Evolutionary conservation across 768 basidiomycete genomes (phyloP).

Genomic region (Rhodosporidiobolus odoratus): DNA sequence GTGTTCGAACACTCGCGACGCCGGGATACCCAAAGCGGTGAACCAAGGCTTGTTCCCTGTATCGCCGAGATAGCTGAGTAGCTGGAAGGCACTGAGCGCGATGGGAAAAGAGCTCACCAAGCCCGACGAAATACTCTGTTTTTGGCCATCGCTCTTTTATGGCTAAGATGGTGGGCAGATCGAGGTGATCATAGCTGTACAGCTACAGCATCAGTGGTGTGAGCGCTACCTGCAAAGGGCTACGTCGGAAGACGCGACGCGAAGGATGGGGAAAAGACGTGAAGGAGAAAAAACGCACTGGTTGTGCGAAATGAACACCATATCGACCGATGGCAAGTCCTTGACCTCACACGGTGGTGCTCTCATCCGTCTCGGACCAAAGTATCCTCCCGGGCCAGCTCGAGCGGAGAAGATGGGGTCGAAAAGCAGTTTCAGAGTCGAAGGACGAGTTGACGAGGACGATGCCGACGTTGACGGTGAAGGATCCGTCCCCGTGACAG

Average conservation of each 20-base stretch:
- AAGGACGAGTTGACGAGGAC: background rate
- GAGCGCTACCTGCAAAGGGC: background rate
- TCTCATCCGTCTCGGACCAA: background rate
- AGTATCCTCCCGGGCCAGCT: background rate
- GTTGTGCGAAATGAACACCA: background rate
- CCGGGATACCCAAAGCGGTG: conserved; percentile 43
- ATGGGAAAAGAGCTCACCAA: conserved; percentile 42
- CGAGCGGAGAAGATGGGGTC: background rate
- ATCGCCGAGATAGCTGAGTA: background rate
- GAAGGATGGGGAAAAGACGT: background rate
- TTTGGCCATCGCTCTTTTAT: conserved; percentile 36
- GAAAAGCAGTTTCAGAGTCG: background rate
- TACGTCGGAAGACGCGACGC: no score
- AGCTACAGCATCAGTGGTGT: background rate
- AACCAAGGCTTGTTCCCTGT: conserved; percentile 45
- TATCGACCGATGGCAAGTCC: background rate
- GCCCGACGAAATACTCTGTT: conserved; percentile 47
- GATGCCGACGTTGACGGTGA: background rate
- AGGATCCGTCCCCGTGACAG: no score
- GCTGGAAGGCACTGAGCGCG: background rate
- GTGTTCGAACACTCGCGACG: conserved; percentile 45
- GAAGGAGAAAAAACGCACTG: background rate
- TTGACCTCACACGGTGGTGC: background rate
- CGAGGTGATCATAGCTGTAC: conserved; percentile 50
- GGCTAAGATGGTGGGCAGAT: conserved; percentile 45